Base-by-base conservation (phyloP, 371 early-diverging fungal species). In the Mucor irregularis region DNA sequence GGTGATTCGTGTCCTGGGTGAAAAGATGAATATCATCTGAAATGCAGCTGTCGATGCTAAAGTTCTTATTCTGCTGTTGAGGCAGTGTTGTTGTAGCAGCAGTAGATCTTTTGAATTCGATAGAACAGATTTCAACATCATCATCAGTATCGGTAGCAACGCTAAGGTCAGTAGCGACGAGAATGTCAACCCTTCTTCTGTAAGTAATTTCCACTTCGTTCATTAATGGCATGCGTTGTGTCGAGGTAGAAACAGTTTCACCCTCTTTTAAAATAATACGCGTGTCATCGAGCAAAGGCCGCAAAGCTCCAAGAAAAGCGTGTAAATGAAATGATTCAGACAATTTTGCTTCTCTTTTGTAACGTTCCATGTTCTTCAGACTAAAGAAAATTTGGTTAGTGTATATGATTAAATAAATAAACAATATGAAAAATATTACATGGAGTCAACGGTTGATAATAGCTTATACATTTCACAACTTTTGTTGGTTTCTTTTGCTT, bases 91-190 rank as follows among this genome's bases (percentile, higher is more conserved):
- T 19, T 35, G 31, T 28, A 19, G 59, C 24, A n/a, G 30, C 43
- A 26, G 48, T 48, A 38, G 51, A 14, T 40, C 52, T 58, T 51
- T 58, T 58, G 52, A 58, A 58, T 58, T 58, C 59, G 5, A 52
- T 51, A 43, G 50, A 58, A 33, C 58, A 58, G 11, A 58, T 50
- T 39, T 58, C 51, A 37, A 58, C 33, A 39, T 46, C 52, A 45
- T 45, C 37, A 49, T 5, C n/a, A n/a, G n/a, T n/a, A n/a, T n/a
- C n/a, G 42, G 11, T 45, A 39, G 47, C 42, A 38, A 46, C 38
- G 13, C 44, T 44, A 49, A 57, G 50, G 37, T 57, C 45, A 26
- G 29, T 17, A 34, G 35, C 42, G 46, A 53, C 53, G 49, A 60
- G 52, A 16, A 60, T 42, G 34, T 60, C 49, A 46, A 60, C 21